Percentiles rank a stretch among this genome's conserved stretches.
These are phyloP conservation scores for Kwoniella sp. DNA, from an alignment of 768 basidiomycete species.

Conservation along the genomic window DNA sequence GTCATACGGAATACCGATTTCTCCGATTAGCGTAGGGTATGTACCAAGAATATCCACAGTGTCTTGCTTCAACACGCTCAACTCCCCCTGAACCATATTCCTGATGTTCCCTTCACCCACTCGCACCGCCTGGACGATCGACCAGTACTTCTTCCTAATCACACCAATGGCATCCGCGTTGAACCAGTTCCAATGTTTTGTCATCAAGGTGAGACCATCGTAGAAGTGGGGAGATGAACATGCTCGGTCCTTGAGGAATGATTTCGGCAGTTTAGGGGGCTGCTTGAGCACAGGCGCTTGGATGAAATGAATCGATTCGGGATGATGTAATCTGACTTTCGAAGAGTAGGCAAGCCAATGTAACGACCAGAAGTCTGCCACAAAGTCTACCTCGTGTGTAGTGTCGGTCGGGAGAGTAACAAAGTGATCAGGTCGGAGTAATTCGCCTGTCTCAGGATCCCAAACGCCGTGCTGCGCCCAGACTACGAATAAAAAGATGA, in stretches of 20 bases:
- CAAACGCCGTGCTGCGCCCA: slow-evolving; percentile 56
- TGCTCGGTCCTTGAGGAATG: slow-evolving; percentile 39
- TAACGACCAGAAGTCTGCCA: slow-evolving; percentile 45
- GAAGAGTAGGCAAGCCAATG: slow-evolving; percentile 46
- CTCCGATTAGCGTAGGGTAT: slow-evolving; percentile 90
- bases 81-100: slow-evolving; percentile 75
- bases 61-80: slow-evolving; percentile 76
- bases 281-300: slow-evolving; percentile 51
- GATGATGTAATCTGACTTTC: slow-evolving; percentile 41
- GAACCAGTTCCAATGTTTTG: slow-evolving; percentile 56
- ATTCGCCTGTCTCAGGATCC: slow-evolving; percentile 35
- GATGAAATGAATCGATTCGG: slow-evolving; percentile 53
- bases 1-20: slow-evolving; percentile 64
- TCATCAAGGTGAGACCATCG: slow-evolving; percentile 56
- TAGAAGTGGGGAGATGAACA: slow-evolving; percentile 52
- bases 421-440: slow-evolving; percentile 49
- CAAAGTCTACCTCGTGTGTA: slow-evolving; percentile 32
- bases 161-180: slow-evolving; percentile 89
- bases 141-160: slow-evolving; percentile 65
- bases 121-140: slow-evolving; percentile 67
- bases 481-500: slow-evolving; percentile 27
- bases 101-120: slow-evolving; percentile 84
- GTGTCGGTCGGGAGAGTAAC: slow-evolving; percentile 26
- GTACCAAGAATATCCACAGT: slow-evolving; percentile 62
- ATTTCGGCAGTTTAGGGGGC: slow-evolving; percentile 46